phyloP scores from a whole-genome alignment of 2,329 filamentous ascomycete species.

The Penicillium hesseltinei region DNA sequence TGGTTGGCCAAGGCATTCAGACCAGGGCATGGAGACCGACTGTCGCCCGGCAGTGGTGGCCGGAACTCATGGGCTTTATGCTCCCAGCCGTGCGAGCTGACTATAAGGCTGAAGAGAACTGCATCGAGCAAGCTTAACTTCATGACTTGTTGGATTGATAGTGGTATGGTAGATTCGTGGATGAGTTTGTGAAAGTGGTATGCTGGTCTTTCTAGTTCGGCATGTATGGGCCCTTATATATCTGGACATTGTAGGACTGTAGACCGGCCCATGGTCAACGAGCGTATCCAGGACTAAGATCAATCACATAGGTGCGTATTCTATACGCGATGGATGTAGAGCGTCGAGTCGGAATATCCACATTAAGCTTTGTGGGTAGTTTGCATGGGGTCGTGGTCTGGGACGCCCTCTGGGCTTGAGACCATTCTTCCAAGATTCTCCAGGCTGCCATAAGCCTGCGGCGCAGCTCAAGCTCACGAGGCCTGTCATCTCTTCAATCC shows the following conservation, averaged over 20 bases:
- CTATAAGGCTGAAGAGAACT: neutral
- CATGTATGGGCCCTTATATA: neutral
- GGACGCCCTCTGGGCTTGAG: neutral
- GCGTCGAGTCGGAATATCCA: neutral
- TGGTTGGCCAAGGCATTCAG: constrained; percentile 4
- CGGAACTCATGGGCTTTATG: neutral
- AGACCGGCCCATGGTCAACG: neutral
- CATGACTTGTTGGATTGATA: neutral
- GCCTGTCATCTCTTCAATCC: neutral
- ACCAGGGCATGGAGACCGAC: constrained; percentile 4
- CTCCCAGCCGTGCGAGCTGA: neutral
- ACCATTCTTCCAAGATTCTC: neutral
- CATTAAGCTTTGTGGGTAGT: neutral
- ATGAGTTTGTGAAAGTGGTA: neutral
- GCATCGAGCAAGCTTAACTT: neutral
- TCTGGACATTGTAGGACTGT: neutral
- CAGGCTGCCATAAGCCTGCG: neutral
- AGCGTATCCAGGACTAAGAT: neutral
- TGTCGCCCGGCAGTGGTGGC: neutral
- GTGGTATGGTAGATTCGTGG: neutral
- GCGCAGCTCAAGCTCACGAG: neutral
- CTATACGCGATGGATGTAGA: neutral
- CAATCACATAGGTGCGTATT: neutral
- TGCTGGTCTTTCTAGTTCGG: neutral
- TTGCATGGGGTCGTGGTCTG: too few relatives aligned